phyloP scores from a whole-genome alignment of 2,329 filamentous ascomycete genomes.

The Tolypocladium sp. region DNA sequence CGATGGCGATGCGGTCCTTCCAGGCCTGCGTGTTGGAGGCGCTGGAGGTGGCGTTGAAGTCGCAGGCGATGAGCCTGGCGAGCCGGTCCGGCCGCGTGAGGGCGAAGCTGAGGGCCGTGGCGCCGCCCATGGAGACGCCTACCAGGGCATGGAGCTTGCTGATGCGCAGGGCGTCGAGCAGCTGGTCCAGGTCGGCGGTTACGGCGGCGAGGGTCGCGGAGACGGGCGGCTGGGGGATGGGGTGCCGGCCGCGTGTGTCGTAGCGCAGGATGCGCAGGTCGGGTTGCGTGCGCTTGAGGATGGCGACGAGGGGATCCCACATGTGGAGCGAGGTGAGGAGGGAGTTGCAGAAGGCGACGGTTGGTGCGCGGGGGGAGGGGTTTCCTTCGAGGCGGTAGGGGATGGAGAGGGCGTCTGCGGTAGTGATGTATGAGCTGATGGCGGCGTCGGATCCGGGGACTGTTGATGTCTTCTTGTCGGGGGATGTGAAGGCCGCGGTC shows the following conservation, averaged over 20 bases:
- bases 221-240: conserved; percentile 33
- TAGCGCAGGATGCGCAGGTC: conserved; percentile 69
- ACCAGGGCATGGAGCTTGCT: conserved; percentile 56
- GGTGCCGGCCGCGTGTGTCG: conserved; percentile 61
- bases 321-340: conserved; percentile 70
- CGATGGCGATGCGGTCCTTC: conserved; percentile 64
- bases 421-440: conserved; percentile 60
- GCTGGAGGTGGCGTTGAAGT: conserved; percentile 68
- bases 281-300: conserved; percentile 50
- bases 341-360: conserved; percentile 70
- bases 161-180: conserved; percentile 64
- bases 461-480: conserved; percentile 48
- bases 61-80: conserved; percentile 58
- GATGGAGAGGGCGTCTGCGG: conserved; percentile 57
- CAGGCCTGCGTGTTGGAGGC: conserved; percentile 69
- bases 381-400: conserved; percentile 71
- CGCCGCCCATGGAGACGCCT: conserved; percentile 75
- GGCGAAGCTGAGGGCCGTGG: conserved; percentile 65
- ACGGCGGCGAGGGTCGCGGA: conserved; percentile 56
- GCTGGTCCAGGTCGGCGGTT: conserved; percentile 53
- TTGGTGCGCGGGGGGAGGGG: conserved; percentile 54
- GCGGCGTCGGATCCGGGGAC: conserved; percentile 39
- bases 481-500: conserved; percentile 39
- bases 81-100: conserved; percentile 55
- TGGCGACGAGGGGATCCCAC: conserved; percentile 66